Evolutionary conservation across 108 stramenopile genomes (phyloP).

Genomic region (Stephanodiscus triporus): DNA sequence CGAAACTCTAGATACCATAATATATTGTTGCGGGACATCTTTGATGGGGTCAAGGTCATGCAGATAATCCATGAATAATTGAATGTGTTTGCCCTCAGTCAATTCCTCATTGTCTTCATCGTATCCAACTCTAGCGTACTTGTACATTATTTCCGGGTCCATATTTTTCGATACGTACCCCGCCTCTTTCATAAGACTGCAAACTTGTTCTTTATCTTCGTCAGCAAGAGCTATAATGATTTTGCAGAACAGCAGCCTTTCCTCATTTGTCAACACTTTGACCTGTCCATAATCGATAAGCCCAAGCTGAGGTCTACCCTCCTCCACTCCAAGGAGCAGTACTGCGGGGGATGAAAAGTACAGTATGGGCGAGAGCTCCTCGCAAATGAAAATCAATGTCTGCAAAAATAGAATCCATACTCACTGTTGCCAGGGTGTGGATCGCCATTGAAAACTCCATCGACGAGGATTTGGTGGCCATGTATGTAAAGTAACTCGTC

Average conservation of each 20-base stretch:
- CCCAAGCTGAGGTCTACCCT: conserved; percentile 73
- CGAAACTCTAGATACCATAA: conserved; percentile 69
- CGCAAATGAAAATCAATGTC: neutral
- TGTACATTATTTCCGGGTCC: conserved; percentile 69
- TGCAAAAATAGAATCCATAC: neutral
- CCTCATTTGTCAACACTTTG: conserved; percentile 64
- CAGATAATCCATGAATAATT: conserved; percentile 81
- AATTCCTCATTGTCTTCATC: conserved; percentile 72
- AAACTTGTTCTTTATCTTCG: conserved; percentile 60
- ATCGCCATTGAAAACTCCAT: conserved; percentile 81
- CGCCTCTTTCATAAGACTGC: conserved; percentile 64
- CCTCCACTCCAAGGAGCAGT: conserved; percentile 50
- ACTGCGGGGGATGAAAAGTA: neutral
- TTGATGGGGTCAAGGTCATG: conserved; percentile 72
- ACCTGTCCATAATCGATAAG: conserved; percentile 90
- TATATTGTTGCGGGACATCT: conserved; percentile 64
- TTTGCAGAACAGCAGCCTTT: conserved; percentile 69
- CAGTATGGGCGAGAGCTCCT: neutral
- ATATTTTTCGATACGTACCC: conserved; percentile 70
- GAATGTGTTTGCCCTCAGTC: conserved; percentile 78
- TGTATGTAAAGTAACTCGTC: conserved; percentile 78
- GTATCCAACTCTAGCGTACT: conserved; percentile 74
- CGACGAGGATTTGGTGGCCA: conserved; percentile 74
- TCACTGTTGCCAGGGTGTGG: conserved; percentile 65
- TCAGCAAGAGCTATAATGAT: conserved; percentile 77